phyloP scores from a whole-genome alignment of 2,329 filamentous ascomycete species.

The Neospermospora avenae region DNA sequence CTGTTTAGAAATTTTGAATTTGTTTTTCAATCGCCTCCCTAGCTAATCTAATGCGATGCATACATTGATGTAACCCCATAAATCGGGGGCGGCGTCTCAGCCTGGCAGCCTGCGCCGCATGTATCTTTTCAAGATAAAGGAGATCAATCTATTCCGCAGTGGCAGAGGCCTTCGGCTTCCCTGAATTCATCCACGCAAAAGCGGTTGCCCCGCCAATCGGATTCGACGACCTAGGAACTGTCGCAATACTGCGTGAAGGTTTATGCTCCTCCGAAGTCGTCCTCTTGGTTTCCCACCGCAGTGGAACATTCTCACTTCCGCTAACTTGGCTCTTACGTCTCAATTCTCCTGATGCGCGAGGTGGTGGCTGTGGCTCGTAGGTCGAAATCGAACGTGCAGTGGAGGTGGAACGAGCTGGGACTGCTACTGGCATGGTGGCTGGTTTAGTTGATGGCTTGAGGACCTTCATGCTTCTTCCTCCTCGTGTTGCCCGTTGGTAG shows the following conservation, averaged over 20 bases:
- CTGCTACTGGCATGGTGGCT: conserved; percentile 47
- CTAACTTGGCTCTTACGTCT: conserved; percentile 52
- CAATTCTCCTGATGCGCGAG: conserved; percentile 45
- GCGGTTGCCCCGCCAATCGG: conserved; percentile 90
- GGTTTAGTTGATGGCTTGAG: conserved; percentile 70
- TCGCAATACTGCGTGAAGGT: conserved; percentile 18
- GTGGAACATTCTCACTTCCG: conserved; percentile 28
- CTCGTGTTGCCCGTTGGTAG: conserved; percentile 66
- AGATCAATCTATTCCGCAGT: conserved; percentile 19
- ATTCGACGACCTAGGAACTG: conserved; percentile 61
- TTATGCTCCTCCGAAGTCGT: conserved; percentile 39
- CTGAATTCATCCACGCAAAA: conserved; percentile 82
- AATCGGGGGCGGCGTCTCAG: background rate
- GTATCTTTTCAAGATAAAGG: background rate
- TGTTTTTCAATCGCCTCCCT: background rate
- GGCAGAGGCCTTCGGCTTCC: conserved; percentile 25
- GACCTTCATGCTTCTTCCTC: conserved; percentile 80
- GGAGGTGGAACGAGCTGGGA: conserved; percentile 32
- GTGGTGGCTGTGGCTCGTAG: conserved; percentile 48
- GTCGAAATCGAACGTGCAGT: conserved; percentile 48
- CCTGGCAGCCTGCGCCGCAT: conserved; percentile 3
- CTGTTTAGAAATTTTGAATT: too few species aligned
- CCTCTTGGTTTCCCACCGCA: conserved; percentile 53
- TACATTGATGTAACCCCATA: background rate
- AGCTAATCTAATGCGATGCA: conserved; percentile 6